These are phyloP conservation scores for Castanospermum australe DNA, from an alignment of 306 rosid genomes.

Conservation along the genomic window DNA sequence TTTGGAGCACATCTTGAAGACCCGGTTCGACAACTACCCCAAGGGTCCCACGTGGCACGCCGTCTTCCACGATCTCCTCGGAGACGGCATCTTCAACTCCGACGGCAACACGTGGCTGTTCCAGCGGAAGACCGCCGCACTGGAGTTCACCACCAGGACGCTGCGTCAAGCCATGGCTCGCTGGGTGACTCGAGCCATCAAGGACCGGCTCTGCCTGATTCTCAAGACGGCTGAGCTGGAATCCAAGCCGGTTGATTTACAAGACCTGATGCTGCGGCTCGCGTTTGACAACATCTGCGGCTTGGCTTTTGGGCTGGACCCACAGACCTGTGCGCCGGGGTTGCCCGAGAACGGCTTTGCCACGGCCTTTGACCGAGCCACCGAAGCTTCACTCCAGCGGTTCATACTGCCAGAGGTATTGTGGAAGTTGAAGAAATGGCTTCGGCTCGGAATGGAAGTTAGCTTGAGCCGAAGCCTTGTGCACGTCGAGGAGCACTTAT, in stretches of 20 bases:
- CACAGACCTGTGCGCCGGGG: slow-evolving; percentile 63
- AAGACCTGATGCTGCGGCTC: slow-evolving; percentile 76
- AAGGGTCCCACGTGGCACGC: slow-evolving; percentile 96
- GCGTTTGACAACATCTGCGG: slow-evolving; percentile 93
- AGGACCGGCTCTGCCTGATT: slow-evolving; percentile 66
- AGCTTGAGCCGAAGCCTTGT: slow-evolving; percentile 78
- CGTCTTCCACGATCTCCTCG: slow-evolving; percentile 85
- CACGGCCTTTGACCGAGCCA: slow-evolving; percentile 78
- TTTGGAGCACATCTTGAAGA: slow-evolving; percentile 78
- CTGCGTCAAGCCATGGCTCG: slow-evolving; percentile 96
- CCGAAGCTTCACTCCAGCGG: slow-evolving; percentile 81
- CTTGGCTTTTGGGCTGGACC: slow-evolving; percentile 80
- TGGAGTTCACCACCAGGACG: slow-evolving; percentile 87
- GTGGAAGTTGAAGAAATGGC: slow-evolving; percentile 86
- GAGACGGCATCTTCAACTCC: slow-evolving; percentile 86
- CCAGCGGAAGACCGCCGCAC: slow-evolving; percentile 87
- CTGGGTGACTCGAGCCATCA: slow-evolving; percentile 89
- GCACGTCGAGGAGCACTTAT: slow-evolving; percentile 67
- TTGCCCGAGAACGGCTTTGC: slow-evolving; percentile 67
- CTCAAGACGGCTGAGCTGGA: slow-evolving; percentile 48
- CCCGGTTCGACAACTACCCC: slow-evolving; percentile 88
- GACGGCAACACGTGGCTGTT: slow-evolving; percentile 96
- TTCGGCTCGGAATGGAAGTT: slow-evolving; percentile 86
- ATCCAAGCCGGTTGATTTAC: slow-evolving; percentile 62
- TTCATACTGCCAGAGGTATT: slow-evolving; percentile 72